Conservation (phyloP, 495 filamentous ascomycete genomes). For the Podospora pseudopauciseta region DNA sequence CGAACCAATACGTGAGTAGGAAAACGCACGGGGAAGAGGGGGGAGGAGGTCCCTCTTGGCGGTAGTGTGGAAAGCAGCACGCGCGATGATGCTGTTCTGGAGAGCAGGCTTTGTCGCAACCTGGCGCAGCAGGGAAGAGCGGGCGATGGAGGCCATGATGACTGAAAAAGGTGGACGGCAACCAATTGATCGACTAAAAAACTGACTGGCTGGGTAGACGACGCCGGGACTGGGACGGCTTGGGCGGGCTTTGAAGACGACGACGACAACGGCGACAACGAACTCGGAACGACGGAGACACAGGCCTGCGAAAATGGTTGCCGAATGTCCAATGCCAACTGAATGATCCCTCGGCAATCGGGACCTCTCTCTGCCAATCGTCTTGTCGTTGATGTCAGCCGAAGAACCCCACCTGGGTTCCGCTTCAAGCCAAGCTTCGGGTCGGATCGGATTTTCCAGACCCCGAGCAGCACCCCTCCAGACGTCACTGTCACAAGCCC, state of each 20-base stretch:
- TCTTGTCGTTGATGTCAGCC: conserved; percentile 30
- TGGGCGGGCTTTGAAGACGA: conserved; percentile 8
- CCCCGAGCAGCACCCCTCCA: neutral
- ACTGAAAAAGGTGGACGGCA: conserved; percentile 14
- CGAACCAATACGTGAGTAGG: conserved; percentile 8
- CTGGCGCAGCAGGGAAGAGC: conserved; percentile 52
- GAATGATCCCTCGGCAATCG: conserved; percentile 35
- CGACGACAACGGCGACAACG: conserved; percentile 16
- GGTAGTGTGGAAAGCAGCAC: conserved; percentile 68
- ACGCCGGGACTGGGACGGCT: conserved; percentile 10
- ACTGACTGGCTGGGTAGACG: conserved; percentile 4
- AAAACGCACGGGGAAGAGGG: conserved; percentile 28
- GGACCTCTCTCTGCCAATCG: conserved; percentile 27
- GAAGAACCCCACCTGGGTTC: conserved; percentile 12
- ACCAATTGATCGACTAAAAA: conserved; percentile 28
- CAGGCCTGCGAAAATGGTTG: conserved; percentile 23
- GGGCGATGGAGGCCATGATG: conserved; percentile 54
- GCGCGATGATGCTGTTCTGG: conserved; percentile 28
- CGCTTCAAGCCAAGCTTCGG: conserved; percentile 2
- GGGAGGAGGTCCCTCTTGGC: conserved; percentile 64
- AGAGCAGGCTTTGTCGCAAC: conserved; percentile 32
- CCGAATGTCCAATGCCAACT: conserved; percentile 14
- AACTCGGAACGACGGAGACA: conserved; percentile 9
- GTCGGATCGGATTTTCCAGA: conserved; percentile 4
- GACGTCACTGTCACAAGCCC: conserved; percentile 3